Evolutionary conservation across 306 rosid species (phyloP).

Genomic region (Vachellia collinsii): DNA sequence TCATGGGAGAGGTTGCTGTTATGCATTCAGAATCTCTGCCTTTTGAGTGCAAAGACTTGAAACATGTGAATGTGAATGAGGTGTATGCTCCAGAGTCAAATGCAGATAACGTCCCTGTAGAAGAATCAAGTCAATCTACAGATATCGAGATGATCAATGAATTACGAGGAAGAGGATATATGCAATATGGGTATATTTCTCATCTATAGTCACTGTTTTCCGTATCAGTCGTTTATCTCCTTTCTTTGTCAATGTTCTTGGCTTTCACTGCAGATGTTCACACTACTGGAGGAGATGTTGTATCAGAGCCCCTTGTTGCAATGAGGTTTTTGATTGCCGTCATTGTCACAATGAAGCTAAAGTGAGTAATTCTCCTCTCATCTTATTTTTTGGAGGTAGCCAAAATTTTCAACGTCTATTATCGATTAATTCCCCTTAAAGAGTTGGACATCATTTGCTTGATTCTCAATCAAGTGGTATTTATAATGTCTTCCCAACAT

Average conservation of each 20-base stretch:
- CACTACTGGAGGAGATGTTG: conserved; percentile 77
- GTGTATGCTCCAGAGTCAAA: conserved; percentile 34
- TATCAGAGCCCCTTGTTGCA: conserved; percentile 89
- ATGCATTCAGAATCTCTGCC: conserved; percentile 53
- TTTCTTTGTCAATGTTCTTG: neutral
- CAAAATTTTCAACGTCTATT: neutral
- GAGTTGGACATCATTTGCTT: neutral
- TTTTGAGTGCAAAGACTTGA: conserved; percentile 49
- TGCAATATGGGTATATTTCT: conserved; percentile 70
- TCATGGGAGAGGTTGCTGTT: conserved; percentile 63
- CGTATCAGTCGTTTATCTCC: neutral
- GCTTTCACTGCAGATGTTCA: conserved; percentile 58
- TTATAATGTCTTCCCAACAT: neutral
- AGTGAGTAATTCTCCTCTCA: conserved; percentile 32
- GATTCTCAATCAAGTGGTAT: neutral
- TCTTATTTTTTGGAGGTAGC: neutral
- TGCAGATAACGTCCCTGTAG: conserved; percentile 38
- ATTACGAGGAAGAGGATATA: conserved; percentile 55
- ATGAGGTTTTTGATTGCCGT: conserved; percentile 77
- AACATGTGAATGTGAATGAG: conserved; percentile 39
- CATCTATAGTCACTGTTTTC: conserved; percentile 6
- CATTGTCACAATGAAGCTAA: conserved; percentile 78
- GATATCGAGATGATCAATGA: conserved; percentile 29
- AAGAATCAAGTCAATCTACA: conserved; percentile 44
- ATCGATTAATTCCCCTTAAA: neutral